Evolutionary conservation across 495 filamentous ascomycete species (phyloP), one percentile per base, ranked within the genome.

Genomic region (Aspergillus funiculosus): DNA sequence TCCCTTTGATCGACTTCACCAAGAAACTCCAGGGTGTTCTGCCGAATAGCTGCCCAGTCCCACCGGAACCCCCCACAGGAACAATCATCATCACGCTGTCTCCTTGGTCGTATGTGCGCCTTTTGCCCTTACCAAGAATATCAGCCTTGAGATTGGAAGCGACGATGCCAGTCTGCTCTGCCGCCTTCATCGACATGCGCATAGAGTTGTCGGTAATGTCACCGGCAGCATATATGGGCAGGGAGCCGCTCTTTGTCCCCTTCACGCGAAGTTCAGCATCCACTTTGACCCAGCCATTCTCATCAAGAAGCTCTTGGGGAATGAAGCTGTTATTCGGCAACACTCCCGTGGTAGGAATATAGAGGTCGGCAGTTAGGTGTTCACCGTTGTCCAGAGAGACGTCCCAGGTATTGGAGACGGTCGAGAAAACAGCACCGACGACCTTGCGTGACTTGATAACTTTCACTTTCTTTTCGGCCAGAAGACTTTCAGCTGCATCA

Each of bases 261-360:
- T 58, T 51, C 7, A 78, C 75, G 5, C 64, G 72, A 47, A 83
- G 63, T 53, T 74, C 67, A 20, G 75, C 69, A 48, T 83, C 73
- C 11, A 82, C 74, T 25, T 56, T 56, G 14, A 85, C 73, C 61
- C 71, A 80, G 24, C 73, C 76, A 19, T 59, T 50, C 7, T 59
- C 43, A 26, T 75, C 71, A 3, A 84, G 68, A 34, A 78, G 59
- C 18, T 64, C 48, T 7, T 59, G 53, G 4, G 77, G 67, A 14
- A 86, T 54, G 62, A 76, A 86, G 13, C 66, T 67, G 34, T 74
- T 77, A 67, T 86, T 86, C 31, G 82, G 78, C 0, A 69, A 31
- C 8, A 74, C 65, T 15, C 82, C 82, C 40, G 71, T 77, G 2
- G 79, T 80, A 3, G 83, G 74, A 39, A 86, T 73, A 63, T 82